Conservation (phyloP, 2,329 filamentous ascomycete species). For the Beauveria medogensis region DNA sequence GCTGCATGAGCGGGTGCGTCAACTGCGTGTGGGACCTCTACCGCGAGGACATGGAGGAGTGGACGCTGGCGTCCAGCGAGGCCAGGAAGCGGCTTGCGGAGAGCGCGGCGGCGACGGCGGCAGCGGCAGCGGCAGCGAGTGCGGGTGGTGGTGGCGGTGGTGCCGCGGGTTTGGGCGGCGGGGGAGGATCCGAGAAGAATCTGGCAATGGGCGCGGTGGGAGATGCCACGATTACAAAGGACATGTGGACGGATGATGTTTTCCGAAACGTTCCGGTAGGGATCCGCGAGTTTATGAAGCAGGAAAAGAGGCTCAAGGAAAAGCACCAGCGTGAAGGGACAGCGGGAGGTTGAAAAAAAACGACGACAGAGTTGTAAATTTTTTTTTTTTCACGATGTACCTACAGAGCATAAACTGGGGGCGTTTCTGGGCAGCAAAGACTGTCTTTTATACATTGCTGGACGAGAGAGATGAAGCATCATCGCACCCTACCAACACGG, state of each 20-base stretch:
- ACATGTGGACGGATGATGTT: constrained; percentile 56
- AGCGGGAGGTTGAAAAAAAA: constrained; percentile 29
- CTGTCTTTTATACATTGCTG: no score
- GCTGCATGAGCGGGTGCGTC: constrained; percentile 97
- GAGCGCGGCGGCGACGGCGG: constrained; percentile 17
- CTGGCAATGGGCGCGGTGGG: constrained; percentile 14
- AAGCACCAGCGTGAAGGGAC: constrained; percentile 56
- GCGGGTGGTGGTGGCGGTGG: no score
- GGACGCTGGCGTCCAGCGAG: constrained; percentile 58
- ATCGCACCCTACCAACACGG: no score
- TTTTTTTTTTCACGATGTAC: background rate
- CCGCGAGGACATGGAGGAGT: constrained; percentile 87
- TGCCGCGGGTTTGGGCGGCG: constrained; percentile 20
- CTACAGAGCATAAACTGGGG: no score
- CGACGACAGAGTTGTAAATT: background rate
- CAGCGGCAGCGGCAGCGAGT: background rate
- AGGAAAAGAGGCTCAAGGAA: constrained; percentile 81
- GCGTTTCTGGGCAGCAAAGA: no score
- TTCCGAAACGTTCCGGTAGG: constrained; percentile 81
- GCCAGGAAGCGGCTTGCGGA: constrained; percentile 48
- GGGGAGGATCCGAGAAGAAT: constrained; percentile 55
- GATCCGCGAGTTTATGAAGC: constrained; percentile 95
- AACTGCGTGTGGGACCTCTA: constrained; percentile 95
- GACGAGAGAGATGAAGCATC: no score
- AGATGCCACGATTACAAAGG: constrained; percentile 36